These are phyloP conservation scores for Aspergillus kassunensis DNA, from an alignment of 495 filamentous ascomycete species.

Conservation along the genomic window DNA sequence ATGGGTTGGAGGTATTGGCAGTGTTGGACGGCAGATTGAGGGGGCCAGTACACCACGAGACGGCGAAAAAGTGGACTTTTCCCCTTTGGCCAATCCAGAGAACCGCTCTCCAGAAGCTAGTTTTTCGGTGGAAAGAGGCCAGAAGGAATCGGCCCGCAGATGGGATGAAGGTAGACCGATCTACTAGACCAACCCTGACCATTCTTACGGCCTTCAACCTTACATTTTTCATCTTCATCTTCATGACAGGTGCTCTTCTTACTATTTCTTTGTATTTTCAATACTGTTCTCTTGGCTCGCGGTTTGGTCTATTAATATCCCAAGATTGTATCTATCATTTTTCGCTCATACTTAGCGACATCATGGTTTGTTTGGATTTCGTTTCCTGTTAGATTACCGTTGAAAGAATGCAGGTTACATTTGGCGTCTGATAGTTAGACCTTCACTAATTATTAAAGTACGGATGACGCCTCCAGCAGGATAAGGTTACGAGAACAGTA, in stretches of 20 bases:
- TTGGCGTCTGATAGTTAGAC: no score
- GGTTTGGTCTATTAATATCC: not conserved
- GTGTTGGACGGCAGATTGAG: conserved; percentile 38
- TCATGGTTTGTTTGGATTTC: no score
- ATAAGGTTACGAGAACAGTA: no score
- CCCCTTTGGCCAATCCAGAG: conserved; percentile 22
- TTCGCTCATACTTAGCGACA: no score
- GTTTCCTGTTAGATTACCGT: no score
- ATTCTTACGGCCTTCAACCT: not conserved
- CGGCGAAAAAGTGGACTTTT: conserved; percentile 41
- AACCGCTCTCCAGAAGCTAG: conserved; percentile 36
- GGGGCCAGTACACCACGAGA: conserved; percentile 38
- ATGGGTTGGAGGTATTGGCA: conserved; percentile 75
- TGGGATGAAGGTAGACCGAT: conserved; percentile 65
- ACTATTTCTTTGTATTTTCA: not conserved
- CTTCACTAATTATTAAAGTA: no score
- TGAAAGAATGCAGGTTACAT: no score
- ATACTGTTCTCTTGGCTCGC: no score
- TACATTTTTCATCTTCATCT: no score
- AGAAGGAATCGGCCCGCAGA: conserved; percentile 39
- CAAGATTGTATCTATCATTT: conserved; percentile 3
- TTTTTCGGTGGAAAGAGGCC: conserved; percentile 20
- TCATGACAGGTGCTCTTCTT: conserved; percentile 14
- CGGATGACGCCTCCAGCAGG: no score
- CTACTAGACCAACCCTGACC: conserved; percentile 41